Evolutionary conservation across 176 grass and related monocot genomes (phyloP).

Genomic region (Rhynchospora tenuis): DNA sequence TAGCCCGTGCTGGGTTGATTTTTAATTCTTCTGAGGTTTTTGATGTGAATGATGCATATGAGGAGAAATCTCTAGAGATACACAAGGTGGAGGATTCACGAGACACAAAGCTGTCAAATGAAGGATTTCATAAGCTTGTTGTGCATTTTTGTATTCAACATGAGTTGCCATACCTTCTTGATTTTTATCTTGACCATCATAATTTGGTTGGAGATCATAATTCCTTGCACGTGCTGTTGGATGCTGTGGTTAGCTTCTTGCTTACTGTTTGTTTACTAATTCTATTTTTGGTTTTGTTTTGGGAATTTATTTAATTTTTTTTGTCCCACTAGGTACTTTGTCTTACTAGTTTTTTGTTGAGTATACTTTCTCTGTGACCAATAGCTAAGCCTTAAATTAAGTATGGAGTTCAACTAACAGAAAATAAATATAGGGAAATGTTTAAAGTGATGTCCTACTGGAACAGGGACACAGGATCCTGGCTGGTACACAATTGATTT

Average conservation of each 20-base stretch:
- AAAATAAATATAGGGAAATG: neutral
- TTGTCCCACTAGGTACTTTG: neutral
- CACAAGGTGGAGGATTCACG: conserved; percentile 31
- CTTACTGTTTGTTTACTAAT: conserved; percentile 24
- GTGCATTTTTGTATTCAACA: conserved; percentile 65
- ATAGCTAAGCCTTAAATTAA: neutral
- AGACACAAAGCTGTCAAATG: conserved; percentile 43
- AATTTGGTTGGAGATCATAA: conserved; percentile 53
- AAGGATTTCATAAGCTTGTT: conserved; percentile 64
- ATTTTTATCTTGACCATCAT: conserved; percentile 81
- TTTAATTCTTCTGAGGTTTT: conserved; percentile 32
- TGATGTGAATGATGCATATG: conserved; percentile 7
- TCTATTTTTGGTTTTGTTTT: neutral
- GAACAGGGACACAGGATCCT: neutral
- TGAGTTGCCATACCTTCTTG: conserved; percentile 69
- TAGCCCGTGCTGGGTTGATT: conserved; percentile 69
- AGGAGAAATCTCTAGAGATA: conserved; percentile 19
- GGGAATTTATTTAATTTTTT: neutral
- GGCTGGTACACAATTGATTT: neutral
- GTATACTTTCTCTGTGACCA: neutral
- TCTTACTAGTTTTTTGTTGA: conserved; percentile 9
- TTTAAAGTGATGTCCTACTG: neutral
- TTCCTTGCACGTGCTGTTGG: conserved; percentile 40
- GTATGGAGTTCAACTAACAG: neutral
- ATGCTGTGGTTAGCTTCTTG: conserved; percentile 60